Evolutionary conservation across 2,329 filamentous ascomycete species (phyloP).

Genomic region (Xylariaceae sp.): DNA sequence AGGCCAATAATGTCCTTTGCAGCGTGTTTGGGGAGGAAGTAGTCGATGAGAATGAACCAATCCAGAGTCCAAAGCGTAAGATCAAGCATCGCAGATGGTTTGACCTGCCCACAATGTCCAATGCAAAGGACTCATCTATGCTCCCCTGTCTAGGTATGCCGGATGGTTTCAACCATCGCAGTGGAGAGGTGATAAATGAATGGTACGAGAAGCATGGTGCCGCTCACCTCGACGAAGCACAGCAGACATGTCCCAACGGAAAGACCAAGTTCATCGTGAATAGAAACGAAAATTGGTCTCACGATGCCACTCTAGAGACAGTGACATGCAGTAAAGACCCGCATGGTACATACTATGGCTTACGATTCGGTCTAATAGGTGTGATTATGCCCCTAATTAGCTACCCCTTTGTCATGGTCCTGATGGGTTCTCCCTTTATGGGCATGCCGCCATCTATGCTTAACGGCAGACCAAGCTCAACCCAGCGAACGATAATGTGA

Average conservation of each 20-base stretch:
- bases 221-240: neutral
- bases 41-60: neutral
- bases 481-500: neutral
- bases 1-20: neutral
- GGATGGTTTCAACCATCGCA: too few species aligned
- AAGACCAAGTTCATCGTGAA: constrained; percentile 12
- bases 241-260: neutral
- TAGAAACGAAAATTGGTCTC: neutral
- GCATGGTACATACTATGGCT: too few species aligned
- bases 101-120: neutral
- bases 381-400: too few species aligned
- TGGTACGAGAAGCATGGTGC: neutral
- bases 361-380: too few species aligned
- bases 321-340: too few species aligned
- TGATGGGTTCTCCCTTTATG: too few species aligned
- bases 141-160: too few species aligned
- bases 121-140: neutral
- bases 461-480: neutral
- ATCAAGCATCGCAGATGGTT: neutral
- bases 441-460: too few species aligned
- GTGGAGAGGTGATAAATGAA: too few species aligned
- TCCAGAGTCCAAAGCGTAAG: neutral
- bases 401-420: too few species aligned
- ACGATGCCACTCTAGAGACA: too few species aligned
- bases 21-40: neutral